These are phyloP conservation scores for Nicotiana obtusifolia DNA, from an alignment of 257 asterid genomes.

Conservation along the genomic window DNA sequence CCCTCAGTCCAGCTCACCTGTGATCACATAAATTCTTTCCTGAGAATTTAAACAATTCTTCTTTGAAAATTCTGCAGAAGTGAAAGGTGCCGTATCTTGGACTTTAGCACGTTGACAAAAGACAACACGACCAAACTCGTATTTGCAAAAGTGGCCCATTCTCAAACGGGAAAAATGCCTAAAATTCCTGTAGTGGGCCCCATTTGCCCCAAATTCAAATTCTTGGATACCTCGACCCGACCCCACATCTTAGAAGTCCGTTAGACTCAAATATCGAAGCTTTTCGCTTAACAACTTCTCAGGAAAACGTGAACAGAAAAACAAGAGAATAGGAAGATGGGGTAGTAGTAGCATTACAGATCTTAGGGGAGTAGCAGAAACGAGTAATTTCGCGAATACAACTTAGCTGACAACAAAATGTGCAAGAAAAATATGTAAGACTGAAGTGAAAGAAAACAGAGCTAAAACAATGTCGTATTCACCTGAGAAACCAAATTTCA, in stretches of 20 bases:
- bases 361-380: not conserved
- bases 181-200: not conserved
- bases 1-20: no score
- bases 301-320: not conserved
- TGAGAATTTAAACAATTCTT: no score
- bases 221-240: not conserved
- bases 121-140: not conserved
- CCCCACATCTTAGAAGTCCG: slow-evolving; percentile 16
- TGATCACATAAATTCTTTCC: no score
- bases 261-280: slow-evolving; percentile 9
- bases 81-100: not conserved
- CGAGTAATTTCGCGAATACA: not conserved
- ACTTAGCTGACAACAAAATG: not conserved
- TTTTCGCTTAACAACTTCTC: not conserved
- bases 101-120: not conserved
- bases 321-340: not conserved
- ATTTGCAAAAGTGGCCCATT: not conserved
- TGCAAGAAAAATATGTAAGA: not conserved
- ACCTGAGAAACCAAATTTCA: slow-evolving; percentile 38
- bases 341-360: not conserved
- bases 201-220: slow-evolving; percentile 10
- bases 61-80: not conserved
- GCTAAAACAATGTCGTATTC: slow-evolving; percentile 38
- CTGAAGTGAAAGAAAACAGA: not conserved
- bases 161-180: not conserved